Percentiles rank a stretch among this genome's conserved stretches.
These are phyloP conservation scores for Cenchrus purpureus DNA, from an alignment of 176 grass and related monocot genomes.

Conservation along the genomic window DNA sequence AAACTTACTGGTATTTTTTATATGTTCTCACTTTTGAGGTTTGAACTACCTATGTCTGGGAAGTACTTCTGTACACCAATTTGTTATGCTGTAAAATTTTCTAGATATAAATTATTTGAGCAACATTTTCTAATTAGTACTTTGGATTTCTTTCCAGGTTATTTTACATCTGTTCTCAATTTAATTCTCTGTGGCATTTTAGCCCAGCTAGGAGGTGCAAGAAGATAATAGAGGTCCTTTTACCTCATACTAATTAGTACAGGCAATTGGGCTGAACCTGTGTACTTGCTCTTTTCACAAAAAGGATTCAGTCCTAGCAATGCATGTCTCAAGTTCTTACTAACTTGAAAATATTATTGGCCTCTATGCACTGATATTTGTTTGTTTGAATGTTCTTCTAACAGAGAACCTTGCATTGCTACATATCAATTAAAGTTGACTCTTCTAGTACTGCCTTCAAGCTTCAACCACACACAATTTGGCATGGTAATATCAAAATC, in stretches of 20 bases:
- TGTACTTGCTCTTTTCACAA: neutral
- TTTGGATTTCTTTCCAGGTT: conserved; percentile 10
- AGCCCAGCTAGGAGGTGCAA: neutral
- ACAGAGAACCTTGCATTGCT: neutral
- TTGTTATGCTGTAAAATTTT: conserved; percentile 15
- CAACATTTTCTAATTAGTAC: neutral
- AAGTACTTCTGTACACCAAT: neutral
- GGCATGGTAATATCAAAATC: neutral
- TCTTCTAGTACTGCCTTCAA: neutral
- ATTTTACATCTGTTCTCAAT: conserved; percentile 12
- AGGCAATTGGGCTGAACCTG: neutral
- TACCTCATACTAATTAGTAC: neutral
- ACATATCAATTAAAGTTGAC: neutral
- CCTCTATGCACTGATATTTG: neutral
- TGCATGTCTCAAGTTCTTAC: neutral
- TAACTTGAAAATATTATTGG: neutral
- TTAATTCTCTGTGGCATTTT: neutral
- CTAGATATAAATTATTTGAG: neutral
- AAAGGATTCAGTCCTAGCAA: neutral
- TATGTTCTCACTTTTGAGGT: conserved; percentile 8
- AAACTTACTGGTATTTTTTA: neutral
- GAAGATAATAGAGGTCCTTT: neutral
- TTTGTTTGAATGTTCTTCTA: conserved; percentile 20
- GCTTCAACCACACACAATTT: neutral
- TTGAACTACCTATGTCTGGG: conserved; percentile 10